phyloP scores from a whole-genome alignment of 2,329 filamentous ascomycete genomes.

The Cladosporium sp. region DNA sequence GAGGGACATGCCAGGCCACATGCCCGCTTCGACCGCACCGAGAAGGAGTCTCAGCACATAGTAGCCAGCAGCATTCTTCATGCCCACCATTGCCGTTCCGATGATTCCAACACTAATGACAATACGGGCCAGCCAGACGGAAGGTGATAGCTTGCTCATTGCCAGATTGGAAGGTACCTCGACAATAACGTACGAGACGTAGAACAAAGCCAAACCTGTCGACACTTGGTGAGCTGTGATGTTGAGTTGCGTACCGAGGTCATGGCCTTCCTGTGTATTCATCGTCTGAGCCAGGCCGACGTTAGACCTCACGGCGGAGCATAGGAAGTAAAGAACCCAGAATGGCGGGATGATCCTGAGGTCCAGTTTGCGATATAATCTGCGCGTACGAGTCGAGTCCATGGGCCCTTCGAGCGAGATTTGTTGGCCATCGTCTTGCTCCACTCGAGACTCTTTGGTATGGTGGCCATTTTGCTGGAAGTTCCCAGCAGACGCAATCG shows the following conservation, averaged over 20 bases:
- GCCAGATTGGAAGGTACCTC: constrained; percentile 84
- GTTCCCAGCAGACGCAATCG: neutral
- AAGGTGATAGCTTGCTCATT: constrained; percentile 80
- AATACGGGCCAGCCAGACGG: constrained; percentile 89
- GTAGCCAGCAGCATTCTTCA: constrained; percentile 77
- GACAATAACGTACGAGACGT: constrained; percentile 87
- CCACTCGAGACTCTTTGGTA: constrained; percentile 13
- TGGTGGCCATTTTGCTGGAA: neutral
- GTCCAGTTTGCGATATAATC: constrained; percentile 19
- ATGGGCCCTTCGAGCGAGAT: constrained; percentile 10
- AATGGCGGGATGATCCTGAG: constrained; percentile 56
- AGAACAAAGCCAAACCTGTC: constrained; percentile 81
- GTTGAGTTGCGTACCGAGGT: constrained; percentile 67
- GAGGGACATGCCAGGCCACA: constrained; percentile 95
- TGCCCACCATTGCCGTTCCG: constrained; percentile 77
- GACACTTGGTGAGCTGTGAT: constrained; percentile 74
- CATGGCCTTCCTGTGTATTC: constrained; percentile 68
- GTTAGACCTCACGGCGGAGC: constrained; percentile 87
- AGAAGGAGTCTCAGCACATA: constrained; percentile 82
- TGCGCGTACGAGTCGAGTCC: constrained; percentile 15
- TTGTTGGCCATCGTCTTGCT: constrained; percentile 12
- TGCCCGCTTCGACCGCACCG: constrained; percentile 82
- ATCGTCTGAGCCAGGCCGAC: constrained; percentile 93
- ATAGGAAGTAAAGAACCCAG: constrained; percentile 88
- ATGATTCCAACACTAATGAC: constrained; percentile 83